A percentile compares a stretch with the other conserved stretches of the same genome.
Evolutionary conservation across 306 rosid species (phyloP).

Genomic region (Mimosa bimucronata): DNA sequence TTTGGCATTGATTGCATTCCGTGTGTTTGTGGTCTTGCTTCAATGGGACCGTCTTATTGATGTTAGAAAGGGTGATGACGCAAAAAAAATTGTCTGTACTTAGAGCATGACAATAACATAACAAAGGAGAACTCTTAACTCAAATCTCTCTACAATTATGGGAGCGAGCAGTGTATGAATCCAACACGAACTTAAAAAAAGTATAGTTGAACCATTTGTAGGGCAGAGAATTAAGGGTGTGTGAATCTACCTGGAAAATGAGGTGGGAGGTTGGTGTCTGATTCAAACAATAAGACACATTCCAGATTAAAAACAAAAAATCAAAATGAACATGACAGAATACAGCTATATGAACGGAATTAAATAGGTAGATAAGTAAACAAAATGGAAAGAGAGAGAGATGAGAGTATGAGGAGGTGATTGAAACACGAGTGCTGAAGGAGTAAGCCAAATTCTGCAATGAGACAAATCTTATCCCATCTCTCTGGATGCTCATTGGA

Average conservation of each 20-base stretch:
- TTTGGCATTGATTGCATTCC: slow-evolving; percentile 38
- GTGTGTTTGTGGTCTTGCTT: slow-evolving; percentile 18
- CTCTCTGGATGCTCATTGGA: slow-evolving; percentile 58
- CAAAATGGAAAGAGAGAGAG: slow-evolving; percentile 19
- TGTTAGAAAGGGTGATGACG: slow-evolving; percentile 14
- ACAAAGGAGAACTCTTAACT: neutral
- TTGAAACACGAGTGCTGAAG: slow-evolving; percentile 61
- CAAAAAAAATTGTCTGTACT: slow-evolving; percentile 45
- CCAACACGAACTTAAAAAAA: slow-evolving; percentile 46
- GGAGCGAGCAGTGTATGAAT: slow-evolving; percentile 34
- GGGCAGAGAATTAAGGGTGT: slow-evolving; percentile 56
- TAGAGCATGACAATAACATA: slow-evolving; percentile 38
- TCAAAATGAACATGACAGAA: slow-evolving; percentile 26
- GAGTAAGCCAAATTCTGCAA: slow-evolving; percentile 43
- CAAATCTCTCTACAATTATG: slow-evolving; percentile 43
- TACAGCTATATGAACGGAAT: slow-evolving; percentile 8
- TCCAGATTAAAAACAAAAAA: slow-evolving; percentile 40
- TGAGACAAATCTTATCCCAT: slow-evolving; percentile 82
- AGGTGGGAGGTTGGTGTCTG: slow-evolving; percentile 76
- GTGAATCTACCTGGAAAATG: slow-evolving; percentile 96
- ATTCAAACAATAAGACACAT: slow-evolving; percentile 58
- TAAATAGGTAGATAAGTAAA: slow-evolving; percentile 37
- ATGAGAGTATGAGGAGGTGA: slow-evolving; percentile 60
- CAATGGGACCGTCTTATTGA: slow-evolving; percentile 19
- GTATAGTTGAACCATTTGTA: slow-evolving; percentile 52